Evolutionary conservation across 305 asterid genomes (phyloP).

Genomic region (Fraxinus dipetala): DNA sequence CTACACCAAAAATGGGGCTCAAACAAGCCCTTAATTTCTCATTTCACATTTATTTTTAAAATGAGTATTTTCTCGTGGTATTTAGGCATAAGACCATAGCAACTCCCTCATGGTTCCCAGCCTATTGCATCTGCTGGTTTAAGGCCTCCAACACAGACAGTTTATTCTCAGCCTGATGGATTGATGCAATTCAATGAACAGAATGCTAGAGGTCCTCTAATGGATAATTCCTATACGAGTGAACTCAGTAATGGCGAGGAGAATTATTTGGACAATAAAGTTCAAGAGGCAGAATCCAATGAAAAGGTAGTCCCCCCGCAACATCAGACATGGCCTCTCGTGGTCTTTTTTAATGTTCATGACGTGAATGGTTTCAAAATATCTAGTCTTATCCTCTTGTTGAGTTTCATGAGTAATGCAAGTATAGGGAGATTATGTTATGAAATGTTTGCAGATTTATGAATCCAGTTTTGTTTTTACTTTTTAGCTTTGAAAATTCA

Average conservation of each 20-base stretch:
- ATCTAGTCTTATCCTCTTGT: conserved; percentile 16
- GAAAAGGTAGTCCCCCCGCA: conserved; percentile 44
- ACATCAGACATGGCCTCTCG: not conserved
- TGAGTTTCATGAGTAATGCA: not conserved
- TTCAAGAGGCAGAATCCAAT: conserved; percentile 40
- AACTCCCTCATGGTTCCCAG: conserved; percentile 53
- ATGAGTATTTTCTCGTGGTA: conserved; percentile 23
- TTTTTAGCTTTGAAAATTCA: not conserved
- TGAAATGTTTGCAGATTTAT: conserved; percentile 19
- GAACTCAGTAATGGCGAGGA: conserved; percentile 58
- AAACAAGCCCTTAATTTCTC: conserved; percentile 7
- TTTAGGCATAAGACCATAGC: conserved; percentile 71
- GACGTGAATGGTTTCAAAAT: conserved; percentile 7
- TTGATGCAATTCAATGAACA: conserved; percentile 58
- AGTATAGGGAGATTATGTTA: not conserved
- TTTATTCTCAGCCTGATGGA: conserved; percentile 56
- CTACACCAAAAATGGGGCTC: not conserved
- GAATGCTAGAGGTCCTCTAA: conserved; percentile 38
- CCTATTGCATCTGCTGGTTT: conserved; percentile 50
- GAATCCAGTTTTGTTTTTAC: conserved; percentile 1
- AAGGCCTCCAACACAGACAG: conserved; percentile 61
- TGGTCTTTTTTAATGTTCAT: conserved; percentile 5
- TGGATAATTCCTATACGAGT: conserved; percentile 45
- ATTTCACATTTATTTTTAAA: conserved; percentile 7
- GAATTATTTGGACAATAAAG: conserved; percentile 37